Evolutionary conservation across 2,329 filamentous ascomycete species (phyloP).

Genomic region (Exophiala sp.): DNA sequence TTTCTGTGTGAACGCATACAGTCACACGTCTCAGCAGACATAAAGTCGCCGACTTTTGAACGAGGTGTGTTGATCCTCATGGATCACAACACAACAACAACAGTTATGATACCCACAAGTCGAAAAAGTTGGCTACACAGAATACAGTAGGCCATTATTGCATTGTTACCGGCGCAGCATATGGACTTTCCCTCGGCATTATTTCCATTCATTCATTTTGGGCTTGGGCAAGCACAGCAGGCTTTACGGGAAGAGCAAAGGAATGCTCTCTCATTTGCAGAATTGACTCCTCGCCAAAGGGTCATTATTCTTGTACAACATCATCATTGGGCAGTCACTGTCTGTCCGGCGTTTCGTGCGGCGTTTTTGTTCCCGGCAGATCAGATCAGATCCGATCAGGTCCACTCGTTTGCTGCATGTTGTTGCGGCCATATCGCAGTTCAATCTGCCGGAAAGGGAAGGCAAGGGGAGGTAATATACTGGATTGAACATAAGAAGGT

Average conservation of each 20-base stretch:
- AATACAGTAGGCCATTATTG: neutral
- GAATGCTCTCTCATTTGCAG: neutral
- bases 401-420: neutral
- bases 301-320: neutral
- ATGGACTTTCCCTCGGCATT: neutral
- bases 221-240: neutral
- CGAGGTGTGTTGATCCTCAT: too few relatives aligned
- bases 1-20: neutral
- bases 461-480: neutral
- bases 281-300: neutral
- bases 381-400: too few relatives aligned
- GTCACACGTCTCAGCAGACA: neutral
- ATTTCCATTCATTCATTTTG: neutral
- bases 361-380: too few relatives aligned
- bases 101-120: constrained; percentile 2
- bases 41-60: too few relatives aligned
- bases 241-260: neutral
- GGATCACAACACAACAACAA: neutral
- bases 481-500: neutral
- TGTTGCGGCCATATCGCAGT: neutral
- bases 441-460: neutral
- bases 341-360: neutral
- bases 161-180: neutral
- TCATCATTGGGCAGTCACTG: neutral
- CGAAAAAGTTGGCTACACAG: neutral